These are phyloP conservation scores for Nicotiana obtusifolia DNA, from an alignment of 257 asterid species.

Conservation along the genomic window DNA sequence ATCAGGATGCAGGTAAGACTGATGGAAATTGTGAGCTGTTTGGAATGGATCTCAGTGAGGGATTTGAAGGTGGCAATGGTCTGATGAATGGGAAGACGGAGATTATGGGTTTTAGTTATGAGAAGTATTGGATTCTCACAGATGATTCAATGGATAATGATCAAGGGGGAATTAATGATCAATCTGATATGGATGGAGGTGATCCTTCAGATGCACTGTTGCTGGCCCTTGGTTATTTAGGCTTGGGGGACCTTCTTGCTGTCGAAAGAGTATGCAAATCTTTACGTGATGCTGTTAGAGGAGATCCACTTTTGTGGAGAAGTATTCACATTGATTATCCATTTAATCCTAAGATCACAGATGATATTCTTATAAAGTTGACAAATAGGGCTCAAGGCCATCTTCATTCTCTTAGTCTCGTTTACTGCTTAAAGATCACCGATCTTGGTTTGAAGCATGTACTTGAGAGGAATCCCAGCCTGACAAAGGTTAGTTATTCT, in stretches of 20 bases:
- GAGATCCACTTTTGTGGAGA: conserved; percentile 70
- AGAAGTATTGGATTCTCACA: conserved; percentile 27
- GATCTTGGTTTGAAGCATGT: conserved; percentile 44
- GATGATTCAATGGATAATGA: conserved; percentile 1
- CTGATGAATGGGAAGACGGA: conserved; percentile 20
- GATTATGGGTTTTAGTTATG: conserved; percentile 39
- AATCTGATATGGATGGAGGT: conserved; percentile 23
- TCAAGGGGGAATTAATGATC: conserved; percentile 16
- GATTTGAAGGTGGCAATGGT: conserved; percentile 14
- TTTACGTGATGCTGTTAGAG: conserved; percentile 44
- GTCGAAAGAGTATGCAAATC: conserved; percentile 69
- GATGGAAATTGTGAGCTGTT: conserved; percentile 13
- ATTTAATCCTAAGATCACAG: conserved; percentile 30
- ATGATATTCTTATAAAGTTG: conserved; percentile 50
- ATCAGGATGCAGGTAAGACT: conserved; percentile 22
- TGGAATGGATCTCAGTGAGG: conserved; percentile 13
- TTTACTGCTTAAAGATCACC: conserved; percentile 44
- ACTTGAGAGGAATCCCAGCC: conserved; percentile 46
- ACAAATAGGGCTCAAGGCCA: conserved; percentile 63
- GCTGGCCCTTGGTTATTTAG: conserved; percentile 52
- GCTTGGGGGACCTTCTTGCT: conserved; percentile 50
- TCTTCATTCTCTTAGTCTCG: conserved; percentile 58
- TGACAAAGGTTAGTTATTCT: conserved; percentile 51
- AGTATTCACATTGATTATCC: conserved; percentile 38
- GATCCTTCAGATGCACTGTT: conserved; percentile 44